Evolutionary conservation across 805 yeast species (phyloP).

Genomic region (Sporopachydermia lactativora): DNA sequence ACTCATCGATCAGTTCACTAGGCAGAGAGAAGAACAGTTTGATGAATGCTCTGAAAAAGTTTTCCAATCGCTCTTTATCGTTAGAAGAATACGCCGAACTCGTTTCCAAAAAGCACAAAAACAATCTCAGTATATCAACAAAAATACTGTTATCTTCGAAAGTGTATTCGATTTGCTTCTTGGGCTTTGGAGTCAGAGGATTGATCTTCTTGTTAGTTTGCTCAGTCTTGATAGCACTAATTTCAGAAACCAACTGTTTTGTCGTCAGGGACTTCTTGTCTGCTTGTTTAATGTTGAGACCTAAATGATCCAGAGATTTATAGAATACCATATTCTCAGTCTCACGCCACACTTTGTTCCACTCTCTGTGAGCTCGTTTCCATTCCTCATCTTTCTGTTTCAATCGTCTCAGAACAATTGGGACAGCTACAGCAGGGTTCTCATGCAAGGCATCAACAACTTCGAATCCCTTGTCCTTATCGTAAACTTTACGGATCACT

Average conservation of each 20-base stretch:
- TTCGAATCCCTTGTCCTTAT: slow-evolving; percentile 88
- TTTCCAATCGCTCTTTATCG: slow-evolving; percentile 67
- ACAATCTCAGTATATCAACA: slow-evolving; percentile 56
- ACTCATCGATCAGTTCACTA: slow-evolving; percentile 30
- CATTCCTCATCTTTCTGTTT: slow-evolving; percentile 98
- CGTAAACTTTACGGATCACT: slow-evolving; percentile 84
- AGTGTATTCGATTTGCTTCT: slow-evolving; percentile 48
- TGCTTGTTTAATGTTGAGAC: slow-evolving; percentile 91
- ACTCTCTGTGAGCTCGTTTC: slow-evolving; percentile 95
- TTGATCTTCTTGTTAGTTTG: slow-evolving; percentile 77
- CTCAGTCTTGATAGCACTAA: slow-evolving; percentile 84
- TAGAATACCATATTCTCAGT: slow-evolving; percentile 90
- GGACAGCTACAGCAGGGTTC: slow-evolving; percentile 89
- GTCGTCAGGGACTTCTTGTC: slow-evolving; percentile 87
- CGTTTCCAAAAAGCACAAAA: slow-evolving; percentile 50
- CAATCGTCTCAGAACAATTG: slow-evolving; percentile 79
- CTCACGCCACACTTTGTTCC: slow-evolving; percentile 99
- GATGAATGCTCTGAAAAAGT: slow-evolving; percentile 56
- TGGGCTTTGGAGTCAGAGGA: slow-evolving; percentile 80
- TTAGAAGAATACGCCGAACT: slow-evolving; percentile 62
- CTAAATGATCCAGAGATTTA: slow-evolving; percentile 89
- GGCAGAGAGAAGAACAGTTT: slow-evolving; percentile 58
- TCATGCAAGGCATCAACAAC: slow-evolving; percentile 93
- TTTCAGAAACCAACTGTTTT: slow-evolving; percentile 80
- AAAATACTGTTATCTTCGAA: slow-evolving; percentile 57